These are phyloP conservation scores for Bipolaris victoriae DNA, from an alignment of 2,329 filamentous ascomycete genomes.

Conservation along the genomic window DNA sequence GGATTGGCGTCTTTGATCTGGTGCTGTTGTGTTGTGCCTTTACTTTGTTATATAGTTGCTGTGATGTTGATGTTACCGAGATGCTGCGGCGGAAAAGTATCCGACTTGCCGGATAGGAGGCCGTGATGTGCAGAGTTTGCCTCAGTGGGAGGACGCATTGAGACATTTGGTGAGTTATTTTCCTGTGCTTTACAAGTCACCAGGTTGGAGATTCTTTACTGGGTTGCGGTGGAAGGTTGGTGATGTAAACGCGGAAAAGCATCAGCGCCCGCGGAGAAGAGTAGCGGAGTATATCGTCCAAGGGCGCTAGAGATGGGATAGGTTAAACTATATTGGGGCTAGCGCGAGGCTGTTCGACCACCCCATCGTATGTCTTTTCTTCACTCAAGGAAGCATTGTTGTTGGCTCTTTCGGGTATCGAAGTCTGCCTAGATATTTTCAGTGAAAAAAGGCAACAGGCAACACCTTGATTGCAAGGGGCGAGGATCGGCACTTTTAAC, in stretches of 20 bases:
- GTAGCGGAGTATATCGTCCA: not conserved
- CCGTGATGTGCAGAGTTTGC: not conserved
- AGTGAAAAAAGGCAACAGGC: too few relatives aligned
- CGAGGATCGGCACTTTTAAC: not conserved
- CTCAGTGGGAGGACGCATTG: not conserved
- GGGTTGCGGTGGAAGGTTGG: not conserved
- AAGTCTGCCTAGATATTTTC: not conserved
- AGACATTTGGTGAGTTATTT: not conserved
- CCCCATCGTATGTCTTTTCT: not conserved
- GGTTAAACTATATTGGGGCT: not conserved
- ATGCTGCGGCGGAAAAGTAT: conserved; percentile 6
- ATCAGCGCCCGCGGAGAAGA: not conserved
- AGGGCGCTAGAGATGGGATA: not conserved
- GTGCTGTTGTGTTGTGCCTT: not conserved
- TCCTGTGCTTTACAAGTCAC: not conserved
- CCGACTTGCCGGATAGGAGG: not conserved
- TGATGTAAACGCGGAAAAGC: not conserved
- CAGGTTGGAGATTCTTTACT: not conserved
- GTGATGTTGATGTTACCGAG: not conserved
- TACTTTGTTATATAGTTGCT: not conserved
- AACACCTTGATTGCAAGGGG: not conserved
- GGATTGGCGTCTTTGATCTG: too few relatives aligned
- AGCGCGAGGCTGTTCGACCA: not conserved
- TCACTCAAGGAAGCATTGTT: not conserved
- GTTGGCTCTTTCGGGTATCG: not conserved